Percentiles rank a stretch among this genome's conserved stretches.
phyloP scores from a whole-genome alignment of 129 eudicot species.

The Flaveria sonorensis region DNA sequence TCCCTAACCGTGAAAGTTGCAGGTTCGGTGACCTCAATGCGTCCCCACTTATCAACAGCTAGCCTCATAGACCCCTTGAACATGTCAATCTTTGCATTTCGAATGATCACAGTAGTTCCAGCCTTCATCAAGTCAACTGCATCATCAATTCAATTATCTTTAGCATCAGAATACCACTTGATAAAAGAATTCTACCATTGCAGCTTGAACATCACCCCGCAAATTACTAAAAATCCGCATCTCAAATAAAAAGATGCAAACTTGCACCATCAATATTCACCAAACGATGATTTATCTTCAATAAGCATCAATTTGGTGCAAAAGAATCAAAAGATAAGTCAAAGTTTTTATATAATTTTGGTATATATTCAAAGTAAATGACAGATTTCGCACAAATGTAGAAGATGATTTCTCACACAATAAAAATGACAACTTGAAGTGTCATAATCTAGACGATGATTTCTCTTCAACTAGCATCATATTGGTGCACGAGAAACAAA shows the following conservation, averaged over 20 bases:
- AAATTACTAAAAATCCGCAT: neutral
- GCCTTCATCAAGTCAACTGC: conserved; percentile 13
- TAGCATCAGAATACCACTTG: neutral
- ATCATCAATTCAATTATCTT: neutral
- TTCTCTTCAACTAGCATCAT: neutral
- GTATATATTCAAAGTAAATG: neutral
- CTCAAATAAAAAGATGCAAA: neutral
- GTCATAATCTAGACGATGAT: neutral
- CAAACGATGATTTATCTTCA: neutral
- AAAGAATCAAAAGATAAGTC: neutral
- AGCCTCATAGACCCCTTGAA: conserved; percentile 13
- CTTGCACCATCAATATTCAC: neutral
- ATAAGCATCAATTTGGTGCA: neutral
- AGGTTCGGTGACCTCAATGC: conserved; percentile 8
- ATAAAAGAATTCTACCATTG: neutral
- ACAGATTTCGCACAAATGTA: neutral
- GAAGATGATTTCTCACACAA: too few species aligned
- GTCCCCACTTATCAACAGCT: conserved; percentile 14
- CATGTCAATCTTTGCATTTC: conserved; percentile 20
- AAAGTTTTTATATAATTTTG: neutral
- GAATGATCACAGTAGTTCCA: conserved; percentile 9
- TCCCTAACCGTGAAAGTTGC: conserved; percentile 13
- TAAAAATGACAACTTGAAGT: neutral
- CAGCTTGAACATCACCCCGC: neutral
- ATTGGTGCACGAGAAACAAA: neutral